These are phyloP conservation scores for Alopecurus myosuroides DNA, from an alignment of 176 grass and related monocot genomes.

Conservation along the genomic window DNA sequence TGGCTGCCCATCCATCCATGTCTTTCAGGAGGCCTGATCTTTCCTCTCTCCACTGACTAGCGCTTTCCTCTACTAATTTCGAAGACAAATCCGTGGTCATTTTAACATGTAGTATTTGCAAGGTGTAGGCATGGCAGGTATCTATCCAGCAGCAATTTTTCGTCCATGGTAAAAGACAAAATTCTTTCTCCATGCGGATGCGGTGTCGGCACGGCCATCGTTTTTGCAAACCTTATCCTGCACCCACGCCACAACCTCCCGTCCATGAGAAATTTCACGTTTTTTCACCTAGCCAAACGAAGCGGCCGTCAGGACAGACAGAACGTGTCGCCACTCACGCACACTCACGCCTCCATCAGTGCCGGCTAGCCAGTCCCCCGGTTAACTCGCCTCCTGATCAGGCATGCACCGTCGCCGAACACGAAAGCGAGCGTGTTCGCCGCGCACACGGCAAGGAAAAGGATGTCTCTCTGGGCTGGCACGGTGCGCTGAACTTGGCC, in stretches of 20 bases:
- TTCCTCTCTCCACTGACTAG: background rate
- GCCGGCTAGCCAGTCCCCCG: background rate
- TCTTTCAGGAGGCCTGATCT: background rate
- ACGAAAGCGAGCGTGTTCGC: conserved; percentile 21
- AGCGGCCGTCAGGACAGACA: background rate
- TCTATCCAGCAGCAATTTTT: background rate
- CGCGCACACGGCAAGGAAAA: conserved; percentile 27
- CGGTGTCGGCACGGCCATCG: conserved; percentile 30
- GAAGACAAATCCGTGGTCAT: background rate
- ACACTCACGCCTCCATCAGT: background rate
- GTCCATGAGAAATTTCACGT: background rate
- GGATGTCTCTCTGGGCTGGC: background rate
- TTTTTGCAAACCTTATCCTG: background rate
- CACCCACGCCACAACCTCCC: background rate
- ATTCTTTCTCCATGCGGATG: background rate
- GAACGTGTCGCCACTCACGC: background rate
- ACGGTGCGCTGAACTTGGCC: conserved; percentile 31
- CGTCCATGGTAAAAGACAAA: background rate
- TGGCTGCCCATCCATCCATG: background rate
- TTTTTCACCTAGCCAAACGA: background rate
- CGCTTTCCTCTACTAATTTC: background rate
- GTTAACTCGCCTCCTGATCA: background rate
- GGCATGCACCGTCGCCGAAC: background rate
- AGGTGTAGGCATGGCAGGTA: background rate
- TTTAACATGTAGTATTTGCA: background rate